Percentiles rank a stretch among this genome's conserved stretches.
Conservation (phyloP, 2,329 filamentous ascomycete species). For the Colletotrichum melonis region DNA sequence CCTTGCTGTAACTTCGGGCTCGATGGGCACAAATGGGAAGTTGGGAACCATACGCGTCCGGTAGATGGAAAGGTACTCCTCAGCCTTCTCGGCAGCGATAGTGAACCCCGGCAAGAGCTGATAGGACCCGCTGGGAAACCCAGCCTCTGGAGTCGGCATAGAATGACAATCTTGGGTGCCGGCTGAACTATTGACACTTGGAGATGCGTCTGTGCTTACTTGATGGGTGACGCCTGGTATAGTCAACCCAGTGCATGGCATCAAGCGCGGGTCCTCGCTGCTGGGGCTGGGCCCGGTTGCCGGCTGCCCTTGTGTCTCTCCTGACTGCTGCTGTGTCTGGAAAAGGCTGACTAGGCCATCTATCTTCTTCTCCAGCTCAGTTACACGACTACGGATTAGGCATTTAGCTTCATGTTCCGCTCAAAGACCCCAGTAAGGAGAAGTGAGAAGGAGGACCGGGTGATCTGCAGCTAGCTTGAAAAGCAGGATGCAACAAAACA, state of each 20-base stretch:
- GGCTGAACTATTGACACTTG: neutral
- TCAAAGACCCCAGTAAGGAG: neutral
- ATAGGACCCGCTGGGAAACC: neutral
- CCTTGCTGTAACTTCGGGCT: constrained; percentile 38
- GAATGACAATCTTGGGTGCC: neutral
- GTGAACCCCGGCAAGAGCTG: constrained; percentile 48
- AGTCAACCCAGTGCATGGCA: neutral
- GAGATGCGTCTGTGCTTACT: neutral
- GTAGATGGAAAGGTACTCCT: constrained; percentile 47
- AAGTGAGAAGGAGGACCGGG: neutral
- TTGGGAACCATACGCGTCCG: constrained; percentile 45
- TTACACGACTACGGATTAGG: constrained; percentile 44
- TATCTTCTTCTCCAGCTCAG: constrained; percentile 52
- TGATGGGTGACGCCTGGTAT: neutral
- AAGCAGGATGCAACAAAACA: neutral
- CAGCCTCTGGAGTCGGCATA: neutral
- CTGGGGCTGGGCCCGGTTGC: neutral
- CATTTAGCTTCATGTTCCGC: neutral
- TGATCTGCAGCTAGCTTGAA: no score
- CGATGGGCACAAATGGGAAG: constrained; percentile 53
- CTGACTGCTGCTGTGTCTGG: constrained; percentile 41
- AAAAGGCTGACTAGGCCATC: constrained; percentile 53
- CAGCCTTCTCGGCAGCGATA: constrained; percentile 47
- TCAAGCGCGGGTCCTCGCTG: neutral
- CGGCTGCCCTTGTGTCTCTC: neutral